Conservation (phyloP, 2,329 filamentous ascomycete species). For the Salinomyces thailandicus region DNA sequence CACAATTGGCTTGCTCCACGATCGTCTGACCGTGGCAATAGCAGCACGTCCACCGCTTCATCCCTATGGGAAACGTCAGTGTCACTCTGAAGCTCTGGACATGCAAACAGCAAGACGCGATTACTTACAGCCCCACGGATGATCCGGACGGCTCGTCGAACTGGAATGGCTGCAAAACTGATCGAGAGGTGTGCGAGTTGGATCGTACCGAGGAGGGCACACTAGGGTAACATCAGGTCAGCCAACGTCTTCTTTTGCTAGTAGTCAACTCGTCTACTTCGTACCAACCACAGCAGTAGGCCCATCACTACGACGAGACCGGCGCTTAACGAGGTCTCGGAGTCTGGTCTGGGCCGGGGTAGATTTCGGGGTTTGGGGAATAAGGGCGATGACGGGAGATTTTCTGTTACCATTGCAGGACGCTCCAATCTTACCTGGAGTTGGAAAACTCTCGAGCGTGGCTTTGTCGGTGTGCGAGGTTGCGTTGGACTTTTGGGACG, state of each 20-base stretch:
- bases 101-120: neutral
- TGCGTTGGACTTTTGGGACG: neutral
- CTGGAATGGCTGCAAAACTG: slow-evolving; percentile 12
- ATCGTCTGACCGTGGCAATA: slow-evolving; percentile 17
- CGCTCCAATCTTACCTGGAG: neutral
- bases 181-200: slow-evolving; percentile 3
- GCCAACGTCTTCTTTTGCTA: too few species aligned
- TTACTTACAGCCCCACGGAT: slow-evolving; percentile 11
- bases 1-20: slow-evolving; percentile 21
- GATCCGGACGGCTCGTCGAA: slow-evolving; percentile 11
- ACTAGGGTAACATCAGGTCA: too few species aligned
- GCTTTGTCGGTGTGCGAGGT: neutral
- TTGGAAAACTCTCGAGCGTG: neutral
- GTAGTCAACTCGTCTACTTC: too few species aligned
- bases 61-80: slow-evolving; percentile 11
- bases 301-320: neutral
- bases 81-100: neutral
- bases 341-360: neutral
- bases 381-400: too few species aligned
- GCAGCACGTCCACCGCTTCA: slow-evolving; percentile 23
- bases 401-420: neutral
- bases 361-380: too few species aligned
- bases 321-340: neutral
- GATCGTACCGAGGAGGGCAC: slow-evolving; percentile 13
- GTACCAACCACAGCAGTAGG: neutral